Evolutionary conservation across 768 basidiomycete genomes (phyloP).

Genomic region (Russula dissimulans): DNA sequence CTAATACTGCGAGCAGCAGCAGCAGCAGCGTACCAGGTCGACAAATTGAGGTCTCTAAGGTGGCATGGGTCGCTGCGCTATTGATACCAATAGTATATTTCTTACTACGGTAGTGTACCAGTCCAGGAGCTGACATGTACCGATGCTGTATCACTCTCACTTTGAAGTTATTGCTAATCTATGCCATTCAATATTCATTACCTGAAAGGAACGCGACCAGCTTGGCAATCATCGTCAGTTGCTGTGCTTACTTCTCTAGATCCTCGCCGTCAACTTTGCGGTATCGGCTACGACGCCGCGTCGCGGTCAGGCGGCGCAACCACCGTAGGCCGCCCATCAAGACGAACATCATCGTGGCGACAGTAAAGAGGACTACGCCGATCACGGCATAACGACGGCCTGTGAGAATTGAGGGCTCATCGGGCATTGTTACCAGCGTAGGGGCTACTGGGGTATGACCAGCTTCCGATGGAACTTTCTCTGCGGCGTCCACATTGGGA

Average conservation of each 20-base stretch:
- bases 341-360: conserved; percentile 9
- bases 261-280: conserved; percentile 10
- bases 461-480: conserved; percentile 1
- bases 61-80: not conserved
- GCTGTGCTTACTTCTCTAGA: conserved; percentile 6
- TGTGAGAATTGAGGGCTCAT: conserved; percentile 12
- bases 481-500: not conserved
- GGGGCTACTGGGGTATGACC: not conserved
- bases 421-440: conserved; percentile 8
- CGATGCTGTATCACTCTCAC: not conserved
- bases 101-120: not conserved
- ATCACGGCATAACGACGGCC: conserved; percentile 28
- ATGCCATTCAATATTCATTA: not conserved
- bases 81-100: not conserved
- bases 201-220: not conserved
- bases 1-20: conserved; percentile 20
- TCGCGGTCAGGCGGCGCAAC: conserved; percentile 7
- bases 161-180: not conserved
- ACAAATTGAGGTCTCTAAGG: not conserved
- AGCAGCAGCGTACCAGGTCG: conserved; percentile 1
- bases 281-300: conserved; percentile 10
- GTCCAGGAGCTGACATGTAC: not conserved
- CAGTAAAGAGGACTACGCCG: conserved; percentile 23
- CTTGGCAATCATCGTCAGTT: not conserved
- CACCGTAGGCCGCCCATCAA: conserved; percentile 15